Conservation (phyloP, 2,329 filamentous ascomycete genomes). For the Xylaria sp. region DNA sequence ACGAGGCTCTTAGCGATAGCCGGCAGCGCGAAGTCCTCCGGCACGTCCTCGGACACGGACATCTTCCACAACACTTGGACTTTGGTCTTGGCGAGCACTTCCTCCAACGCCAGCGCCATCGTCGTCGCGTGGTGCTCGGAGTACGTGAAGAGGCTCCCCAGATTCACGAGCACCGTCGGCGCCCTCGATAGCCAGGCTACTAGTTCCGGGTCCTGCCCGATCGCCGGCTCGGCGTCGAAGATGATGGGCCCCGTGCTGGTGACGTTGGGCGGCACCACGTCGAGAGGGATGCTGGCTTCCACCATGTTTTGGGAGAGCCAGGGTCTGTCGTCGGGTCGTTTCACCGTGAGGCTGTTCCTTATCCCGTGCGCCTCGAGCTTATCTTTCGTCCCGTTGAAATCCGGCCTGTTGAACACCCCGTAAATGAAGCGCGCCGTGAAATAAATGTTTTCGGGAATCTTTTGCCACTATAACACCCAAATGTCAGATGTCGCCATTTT, state of each 20-base stretch:
- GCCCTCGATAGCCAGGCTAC: conserved; percentile 37
- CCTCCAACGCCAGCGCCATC: conserved; percentile 40
- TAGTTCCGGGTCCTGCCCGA: conserved; percentile 38
- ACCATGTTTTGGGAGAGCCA: conserved; percentile 39
- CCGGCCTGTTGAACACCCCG: conserved; percentile 31
- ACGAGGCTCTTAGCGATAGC: conserved; percentile 30
- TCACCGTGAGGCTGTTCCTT: conserved; percentile 18
- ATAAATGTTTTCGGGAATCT: conserved; percentile 41
- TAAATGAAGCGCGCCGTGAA: conserved; percentile 37
- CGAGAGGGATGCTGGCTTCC: conserved; percentile 38
- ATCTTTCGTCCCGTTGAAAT: conserved; percentile 24
- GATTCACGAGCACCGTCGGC: conserved; percentile 43
- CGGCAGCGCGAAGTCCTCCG: conserved; percentile 31
- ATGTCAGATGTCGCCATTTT: neutral
- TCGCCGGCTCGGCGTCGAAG: conserved; percentile 33
- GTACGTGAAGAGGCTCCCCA: conserved; percentile 38
- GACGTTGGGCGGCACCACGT: conserved; percentile 39
- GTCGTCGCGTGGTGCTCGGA: conserved; percentile 30
- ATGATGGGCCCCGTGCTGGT: conserved; percentile 39
- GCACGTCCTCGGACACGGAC: conserved; percentile 21
- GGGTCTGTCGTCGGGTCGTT: conserved; percentile 36
- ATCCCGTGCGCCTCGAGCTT: conserved; percentile 38
- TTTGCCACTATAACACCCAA: conserved; percentile 30
- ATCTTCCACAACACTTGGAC: conserved; percentile 42
- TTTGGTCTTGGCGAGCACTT: conserved; percentile 30